Evolutionary conservation across 192 early-diverging fungal genomes (phyloP), one percentile per base, ranked within the genome.

Genomic region (Dissophora globulifera): DNA sequence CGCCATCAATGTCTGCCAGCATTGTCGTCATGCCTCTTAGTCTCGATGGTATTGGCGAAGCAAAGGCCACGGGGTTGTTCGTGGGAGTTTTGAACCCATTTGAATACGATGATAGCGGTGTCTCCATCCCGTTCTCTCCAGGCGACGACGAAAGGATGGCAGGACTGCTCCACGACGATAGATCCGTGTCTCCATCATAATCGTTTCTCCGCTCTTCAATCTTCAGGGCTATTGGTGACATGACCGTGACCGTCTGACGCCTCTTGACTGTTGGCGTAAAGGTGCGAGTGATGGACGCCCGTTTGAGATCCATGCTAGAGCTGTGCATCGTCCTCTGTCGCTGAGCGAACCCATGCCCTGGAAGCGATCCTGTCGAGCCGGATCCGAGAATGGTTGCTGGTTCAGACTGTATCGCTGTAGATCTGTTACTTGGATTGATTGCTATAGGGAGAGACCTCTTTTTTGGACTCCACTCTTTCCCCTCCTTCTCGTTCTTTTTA

Each of bases 381-480:
- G 60, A 47, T 1, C 12, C 1, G 6, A 11, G 17, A 19, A 72
- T n/a, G 38, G 53, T 16, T 61, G 54, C 13, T 60, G 79, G 27
- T 61, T 58, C 58, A 58, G 72, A n/a, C 46, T 75, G 43, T 70
- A 59, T 62, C 17, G 79, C 81, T 25, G 66, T 27, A 17, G 65
- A 72, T 26, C 59, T 50, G 23, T 59, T 58, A 2, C 31, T 63
- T 46, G 51, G 48, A 8, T 42, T 16, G 27, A 32, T 4, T 27
- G 23, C 51, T 12, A 17, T 51, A n/a, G n/a, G n/a, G n/a, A n/a
- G n/a, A n/a, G n/a, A n/a, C n/a, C n/a, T n/a, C 45, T 83, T 74
- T 33, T 54, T 66, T 27, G 58, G n/a, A n/a, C n/a, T n/a, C n/a
- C n/a, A n/a, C n/a, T n/a, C n/a, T n/a, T n/a, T n/a, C n/a, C n/a